Evolutionary conservation across 345 rosid genomes (phyloP).

Genomic region (Corchorus capsularis): DNA sequence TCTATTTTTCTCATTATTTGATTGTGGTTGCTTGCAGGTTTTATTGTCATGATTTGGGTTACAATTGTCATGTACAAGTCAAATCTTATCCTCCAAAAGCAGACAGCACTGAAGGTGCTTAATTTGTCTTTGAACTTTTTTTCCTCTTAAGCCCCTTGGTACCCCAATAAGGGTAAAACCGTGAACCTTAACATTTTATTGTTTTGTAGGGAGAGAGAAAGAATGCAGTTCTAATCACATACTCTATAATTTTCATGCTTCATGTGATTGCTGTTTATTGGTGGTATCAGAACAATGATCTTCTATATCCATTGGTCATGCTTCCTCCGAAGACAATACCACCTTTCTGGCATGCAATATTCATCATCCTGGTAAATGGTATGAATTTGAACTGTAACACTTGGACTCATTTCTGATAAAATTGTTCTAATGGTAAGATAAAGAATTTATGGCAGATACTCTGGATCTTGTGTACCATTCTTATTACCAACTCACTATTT

Average conservation of each 20-base stretch:
- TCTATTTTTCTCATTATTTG: neutral
- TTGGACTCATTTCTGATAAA: neutral
- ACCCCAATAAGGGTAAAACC: neutral
- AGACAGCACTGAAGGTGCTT: conserved; percentile 61
- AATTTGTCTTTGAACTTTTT: neutral
- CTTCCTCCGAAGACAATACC: conserved; percentile 58
- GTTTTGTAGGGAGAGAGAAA: conserved; percentile 64
- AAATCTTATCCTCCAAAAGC: conserved; percentile 56
- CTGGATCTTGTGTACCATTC: neutral
- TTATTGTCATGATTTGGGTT: conserved; percentile 51
- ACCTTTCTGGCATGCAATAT: conserved; percentile 66
- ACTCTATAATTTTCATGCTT: conserved; percentile 37
- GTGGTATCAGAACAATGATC: conserved; percentile 50
- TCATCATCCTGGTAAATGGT: conserved; percentile 62
- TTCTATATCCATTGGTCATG: conserved; percentile 51
- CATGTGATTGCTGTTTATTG: conserved; percentile 51
- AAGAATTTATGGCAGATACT: neutral
- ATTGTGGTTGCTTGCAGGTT: conserved; percentile 40
- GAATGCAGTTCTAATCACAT: conserved; percentile 39
- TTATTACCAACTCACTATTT: neutral
- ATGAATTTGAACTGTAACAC: conserved; percentile 12
- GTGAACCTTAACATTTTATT: neutral
- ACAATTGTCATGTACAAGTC: conserved; percentile 61
- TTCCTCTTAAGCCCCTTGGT: neutral
- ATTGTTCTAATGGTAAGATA: neutral